A percentile compares a stretch with the other conserved stretches of the same genome.
phyloP scores from a whole-genome alignment of 2,329 filamentous ascomycete species.

The Amauroascus verrucosus region DNA sequence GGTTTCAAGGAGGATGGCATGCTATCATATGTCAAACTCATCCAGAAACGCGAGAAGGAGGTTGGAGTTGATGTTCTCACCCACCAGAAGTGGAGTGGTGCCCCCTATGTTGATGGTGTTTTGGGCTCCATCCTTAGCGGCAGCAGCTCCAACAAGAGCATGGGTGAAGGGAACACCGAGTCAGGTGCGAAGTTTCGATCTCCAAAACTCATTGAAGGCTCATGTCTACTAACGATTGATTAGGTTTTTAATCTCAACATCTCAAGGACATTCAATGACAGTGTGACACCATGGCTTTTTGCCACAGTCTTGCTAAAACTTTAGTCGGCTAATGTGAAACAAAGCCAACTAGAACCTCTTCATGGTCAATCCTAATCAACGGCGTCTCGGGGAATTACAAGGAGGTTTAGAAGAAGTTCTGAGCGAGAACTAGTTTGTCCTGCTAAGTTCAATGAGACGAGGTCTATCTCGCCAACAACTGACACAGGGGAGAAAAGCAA shows the following conservation, averaged over 20 bases:
- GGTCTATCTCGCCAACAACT: no score
- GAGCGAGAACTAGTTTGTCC: no score
- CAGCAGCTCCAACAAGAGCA: conserved; percentile 78
- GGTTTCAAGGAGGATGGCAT: conserved; percentile 86
- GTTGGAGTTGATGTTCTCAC: conserved; percentile 84
- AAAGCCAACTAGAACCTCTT: no score
- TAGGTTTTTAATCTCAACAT: neutral
- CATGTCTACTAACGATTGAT: no score
- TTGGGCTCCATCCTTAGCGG: conserved; percentile 84
- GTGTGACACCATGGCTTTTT: neutral
- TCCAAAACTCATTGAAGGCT: neutral
- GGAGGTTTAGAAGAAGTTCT: no score
- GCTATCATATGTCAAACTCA: conserved; percentile 91
- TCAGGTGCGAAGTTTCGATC: conserved; percentile 23
- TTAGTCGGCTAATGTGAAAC: no score
- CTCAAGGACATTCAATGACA: neutral
- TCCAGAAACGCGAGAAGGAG: conserved; percentile 85
- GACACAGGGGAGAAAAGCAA: no score
- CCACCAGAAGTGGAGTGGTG: conserved; percentile 72
- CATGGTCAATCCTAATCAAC: no score
- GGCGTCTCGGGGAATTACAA: no score
- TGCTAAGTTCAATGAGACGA: no score
- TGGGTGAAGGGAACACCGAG: conserved; percentile 93
- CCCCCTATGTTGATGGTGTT: conserved; percentile 74
- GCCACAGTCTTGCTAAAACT: neutral